Conservation (phyloP, 139 green algal species). For the Ostreobium quekettii region DNA sequence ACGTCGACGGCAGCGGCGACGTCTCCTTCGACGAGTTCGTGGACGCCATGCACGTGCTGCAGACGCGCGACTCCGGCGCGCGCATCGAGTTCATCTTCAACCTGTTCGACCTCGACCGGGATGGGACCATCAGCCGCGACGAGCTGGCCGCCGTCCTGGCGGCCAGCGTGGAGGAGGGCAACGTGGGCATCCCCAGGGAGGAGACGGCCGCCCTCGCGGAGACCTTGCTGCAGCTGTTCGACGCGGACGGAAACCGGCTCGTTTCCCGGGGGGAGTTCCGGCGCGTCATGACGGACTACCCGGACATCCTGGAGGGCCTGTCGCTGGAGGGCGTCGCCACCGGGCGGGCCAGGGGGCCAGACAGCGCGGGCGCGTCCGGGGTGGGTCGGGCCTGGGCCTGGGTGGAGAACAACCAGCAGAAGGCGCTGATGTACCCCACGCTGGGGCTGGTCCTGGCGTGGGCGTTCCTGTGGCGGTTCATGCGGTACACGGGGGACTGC, state of each 20-base stretch:
- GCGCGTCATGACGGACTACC: background rate
- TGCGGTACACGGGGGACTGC: constrained; percentile 15
- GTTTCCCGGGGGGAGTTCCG: background rate
- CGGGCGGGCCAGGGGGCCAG: background rate
- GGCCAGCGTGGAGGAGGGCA: constrained; percentile 12
- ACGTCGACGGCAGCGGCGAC: constrained; percentile 8
- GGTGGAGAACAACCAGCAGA: background rate
- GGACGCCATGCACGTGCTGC: constrained; percentile 6
- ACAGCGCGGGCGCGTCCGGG: background rate
- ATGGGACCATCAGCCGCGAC: background rate
- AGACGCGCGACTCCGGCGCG: background rate
- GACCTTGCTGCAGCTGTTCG: constrained; percentile 8
- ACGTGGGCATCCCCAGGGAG: background rate
- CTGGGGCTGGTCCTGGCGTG: background rate
- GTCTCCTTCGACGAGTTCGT: constrained; percentile 7
- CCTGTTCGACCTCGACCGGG: constrained; percentile 8
- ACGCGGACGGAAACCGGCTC: background rate
- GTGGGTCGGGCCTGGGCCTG: background rate
- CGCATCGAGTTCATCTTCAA: constrained; percentile 12
- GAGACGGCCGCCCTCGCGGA: background rate
- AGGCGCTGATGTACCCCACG: background rate
- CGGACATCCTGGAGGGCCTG: constrained; percentile 12
- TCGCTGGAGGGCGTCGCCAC: constrained; percentile 8
- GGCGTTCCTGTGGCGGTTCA: constrained; percentile 19
- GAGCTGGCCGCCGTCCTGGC: constrained; percentile 4